Percentiles rank a stretch among this genome's conserved stretches.
Evolutionary conservation across 768 basidiomycete species (phyloP).

Genomic region (Leccinum variicolor): DNA sequence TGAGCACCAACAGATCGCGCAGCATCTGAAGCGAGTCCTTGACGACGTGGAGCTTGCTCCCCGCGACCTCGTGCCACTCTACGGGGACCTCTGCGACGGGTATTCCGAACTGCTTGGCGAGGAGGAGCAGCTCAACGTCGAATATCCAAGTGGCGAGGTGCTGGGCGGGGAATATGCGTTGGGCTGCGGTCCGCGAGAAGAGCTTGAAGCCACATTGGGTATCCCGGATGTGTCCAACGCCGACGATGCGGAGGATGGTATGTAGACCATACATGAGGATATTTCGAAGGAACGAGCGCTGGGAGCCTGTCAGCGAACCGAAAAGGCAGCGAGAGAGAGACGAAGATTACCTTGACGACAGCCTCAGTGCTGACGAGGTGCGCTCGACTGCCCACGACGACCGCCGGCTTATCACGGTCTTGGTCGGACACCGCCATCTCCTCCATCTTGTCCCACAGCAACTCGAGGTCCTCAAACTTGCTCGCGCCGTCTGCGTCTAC

Average conservation of each 20-base stretch:
- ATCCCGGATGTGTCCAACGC: constrained; percentile 87
- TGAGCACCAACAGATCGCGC: constrained; percentile 76
- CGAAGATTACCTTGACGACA: constrained; percentile 73
- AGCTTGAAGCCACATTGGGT: constrained; percentile 99
- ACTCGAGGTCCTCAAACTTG: constrained; percentile 77
- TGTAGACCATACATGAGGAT: constrained; percentile 94
- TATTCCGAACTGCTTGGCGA: constrained; percentile 75
- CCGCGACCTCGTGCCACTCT: constrained; percentile 90
- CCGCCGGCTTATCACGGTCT: constrained; percentile 48
- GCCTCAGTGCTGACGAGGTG: constrained; percentile 91
- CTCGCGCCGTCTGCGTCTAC: constrained; percentile 96
- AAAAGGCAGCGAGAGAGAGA: neutral
- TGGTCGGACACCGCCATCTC: constrained; percentile 31
- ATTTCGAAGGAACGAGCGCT: constrained; percentile 89
- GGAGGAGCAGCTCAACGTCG: constrained; percentile 87
- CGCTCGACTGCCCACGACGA: constrained; percentile 85
- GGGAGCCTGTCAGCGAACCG: neutral
- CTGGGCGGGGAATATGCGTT: constrained; percentile 79
- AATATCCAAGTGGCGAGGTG: constrained; percentile 95
- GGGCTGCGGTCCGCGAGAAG: constrained; percentile 80
- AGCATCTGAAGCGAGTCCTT: constrained; percentile 88
- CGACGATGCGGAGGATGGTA: constrained; percentile 82
- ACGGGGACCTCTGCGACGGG: constrained; percentile 86
- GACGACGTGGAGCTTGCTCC: constrained; percentile 87
- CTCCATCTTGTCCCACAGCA: constrained; percentile 77